Evolutionary conservation across 495 filamentous ascomycete genomes (phyloP), one percentile per base, ranked within the genome.

Genomic region (Annulohypoxylon maeteangense): DNA sequence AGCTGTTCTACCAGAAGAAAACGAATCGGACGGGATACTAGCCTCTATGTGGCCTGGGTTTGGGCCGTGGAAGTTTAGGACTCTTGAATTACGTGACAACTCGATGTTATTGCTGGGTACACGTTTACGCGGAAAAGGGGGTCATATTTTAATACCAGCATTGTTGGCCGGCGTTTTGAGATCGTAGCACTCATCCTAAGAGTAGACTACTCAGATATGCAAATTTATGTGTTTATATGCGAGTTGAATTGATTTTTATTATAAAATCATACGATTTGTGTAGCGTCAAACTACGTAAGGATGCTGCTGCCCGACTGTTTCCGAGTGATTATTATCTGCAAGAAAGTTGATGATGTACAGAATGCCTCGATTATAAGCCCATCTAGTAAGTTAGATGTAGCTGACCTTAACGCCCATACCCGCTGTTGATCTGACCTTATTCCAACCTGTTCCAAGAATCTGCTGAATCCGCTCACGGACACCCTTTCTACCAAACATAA

Each of bases 361-460:
- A 59, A 61, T 58, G 42, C 57, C 63, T 44, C 31, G 36, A 27
- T 62, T 75, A 62, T 20, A 16, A 62, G 11, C 20, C 50, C 62
- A 36, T n/a, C 18, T 48, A 11, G 14, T 40, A n/a, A 29, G 51
- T 63, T 78, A 97, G 60, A 99, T 95, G 83, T 99, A 99, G 80
- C 90, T 96, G 74, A 99, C 94, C 82, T 98, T 98, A 56, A 97
- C 92, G 0, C 96, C 95, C 95, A 98, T 98, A 0, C 95, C 94
- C 14, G 95, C 90, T 0, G 95, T 99, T 36, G 88, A 85, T 68
- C 84, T 89, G 7, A 98, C 82, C 80, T 97, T 98, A 31, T 88
- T 86, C 95, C 94, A 98, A 22, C 89, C 88, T 29, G 85, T 78
- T 55, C 86, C 87, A 44, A 94, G 76, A 32, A 92, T 83, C 64